Evolutionary conservation across 129 eudicot genomes (phyloP).

Genomic region (Lactuca saligna): DNA sequence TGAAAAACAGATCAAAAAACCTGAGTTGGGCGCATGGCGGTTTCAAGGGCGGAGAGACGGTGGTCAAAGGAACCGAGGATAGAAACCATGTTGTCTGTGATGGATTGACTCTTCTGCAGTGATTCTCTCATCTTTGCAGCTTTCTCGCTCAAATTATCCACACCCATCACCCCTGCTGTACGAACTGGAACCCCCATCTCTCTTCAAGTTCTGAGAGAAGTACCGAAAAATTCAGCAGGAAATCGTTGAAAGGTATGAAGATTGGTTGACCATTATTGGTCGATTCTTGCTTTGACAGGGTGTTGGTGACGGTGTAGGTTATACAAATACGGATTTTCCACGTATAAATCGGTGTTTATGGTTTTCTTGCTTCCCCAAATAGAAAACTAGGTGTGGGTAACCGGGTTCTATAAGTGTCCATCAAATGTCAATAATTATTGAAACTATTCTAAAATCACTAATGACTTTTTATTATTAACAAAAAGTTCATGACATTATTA

Average conservation of each 20-base stretch:
- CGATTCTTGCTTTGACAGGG: slow-evolving; percentile 32
- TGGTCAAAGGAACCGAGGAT: slow-evolving; percentile 94
- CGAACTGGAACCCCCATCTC: slow-evolving; percentile 55
- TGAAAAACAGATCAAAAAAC: slow-evolving; percentile 30
- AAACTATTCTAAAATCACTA: background rate
- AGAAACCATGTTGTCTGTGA: slow-evolving; percentile 82
- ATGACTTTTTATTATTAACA: no score
- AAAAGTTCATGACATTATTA: no score
- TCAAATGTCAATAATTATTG: background rate
- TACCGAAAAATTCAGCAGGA: background rate
- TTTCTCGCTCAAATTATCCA: slow-evolving; percentile 66
- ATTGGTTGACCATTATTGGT: slow-evolving; percentile 35
- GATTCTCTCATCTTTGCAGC: slow-evolving; percentile 91
- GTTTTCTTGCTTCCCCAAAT: slow-evolving; percentile 1
- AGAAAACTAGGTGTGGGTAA: background rate
- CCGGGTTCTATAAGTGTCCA: background rate
- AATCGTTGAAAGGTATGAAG: slow-evolving; percentile 26
- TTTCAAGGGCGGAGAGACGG: slow-evolving; percentile 94
- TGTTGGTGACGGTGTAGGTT: slow-evolving; percentile 8
- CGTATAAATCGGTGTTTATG: slow-evolving; percentile 24
- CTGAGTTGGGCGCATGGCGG: slow-evolving; percentile 99
- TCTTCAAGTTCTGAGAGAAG: slow-evolving; percentile 5
- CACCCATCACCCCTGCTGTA: slow-evolving; percentile 33
- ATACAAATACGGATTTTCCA: slow-evolving; percentile 14
- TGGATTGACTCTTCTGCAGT: slow-evolving; percentile 72